Conservation (phyloP, 495 filamentous ascomycete species). For the Cladorrhinum samala region DNA sequence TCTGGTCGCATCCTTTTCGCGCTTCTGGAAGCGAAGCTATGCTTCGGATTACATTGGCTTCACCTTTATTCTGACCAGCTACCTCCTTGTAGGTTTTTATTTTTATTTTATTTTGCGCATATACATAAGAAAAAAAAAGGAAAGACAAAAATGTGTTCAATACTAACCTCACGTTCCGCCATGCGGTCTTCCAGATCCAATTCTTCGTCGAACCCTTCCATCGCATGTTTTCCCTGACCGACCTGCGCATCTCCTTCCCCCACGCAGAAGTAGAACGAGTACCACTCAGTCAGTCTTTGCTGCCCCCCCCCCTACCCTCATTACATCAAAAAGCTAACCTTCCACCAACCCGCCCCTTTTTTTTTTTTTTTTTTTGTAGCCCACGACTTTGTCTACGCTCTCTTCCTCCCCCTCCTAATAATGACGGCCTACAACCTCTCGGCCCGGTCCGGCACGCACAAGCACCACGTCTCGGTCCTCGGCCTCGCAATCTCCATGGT, state of each 20-base stretch:
- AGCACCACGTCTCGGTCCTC: slow-evolving; percentile 78
- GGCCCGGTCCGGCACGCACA: slow-evolving; percentile 59
- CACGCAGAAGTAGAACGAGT: slow-evolving; percentile 83
- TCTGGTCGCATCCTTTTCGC: slow-evolving; percentile 35
- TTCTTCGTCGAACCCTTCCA: slow-evolving; percentile 80
- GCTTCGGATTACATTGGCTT: slow-evolving; percentile 82
- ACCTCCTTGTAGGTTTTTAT: no score
- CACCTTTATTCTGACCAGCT: slow-evolving; percentile 57
- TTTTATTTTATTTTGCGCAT: no score
- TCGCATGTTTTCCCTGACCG: slow-evolving; percentile 75
- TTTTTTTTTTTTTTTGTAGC: slow-evolving; percentile 28
- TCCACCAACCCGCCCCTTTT: no score
- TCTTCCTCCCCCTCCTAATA: slow-evolving; percentile 59
- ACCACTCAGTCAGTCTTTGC: slow-evolving; percentile 54
- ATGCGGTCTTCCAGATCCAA: no score
- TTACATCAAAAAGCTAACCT: no score
- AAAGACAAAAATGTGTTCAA: no score
- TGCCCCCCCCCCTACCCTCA: not conserved
- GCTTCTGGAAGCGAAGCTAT: slow-evolving; percentile 67
- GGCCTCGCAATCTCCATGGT: slow-evolving; percentile 71
- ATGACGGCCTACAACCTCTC: slow-evolving; percentile 60
- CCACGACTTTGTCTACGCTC: slow-evolving; percentile 71
- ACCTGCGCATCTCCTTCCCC: slow-evolving; percentile 77
- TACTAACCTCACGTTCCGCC: no score
- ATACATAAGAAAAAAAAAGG: no score